phyloP scores from a whole-genome alignment of 2,329 filamentous ascomycete genomes.

The Scedosporium aurantiacum region DNA sequence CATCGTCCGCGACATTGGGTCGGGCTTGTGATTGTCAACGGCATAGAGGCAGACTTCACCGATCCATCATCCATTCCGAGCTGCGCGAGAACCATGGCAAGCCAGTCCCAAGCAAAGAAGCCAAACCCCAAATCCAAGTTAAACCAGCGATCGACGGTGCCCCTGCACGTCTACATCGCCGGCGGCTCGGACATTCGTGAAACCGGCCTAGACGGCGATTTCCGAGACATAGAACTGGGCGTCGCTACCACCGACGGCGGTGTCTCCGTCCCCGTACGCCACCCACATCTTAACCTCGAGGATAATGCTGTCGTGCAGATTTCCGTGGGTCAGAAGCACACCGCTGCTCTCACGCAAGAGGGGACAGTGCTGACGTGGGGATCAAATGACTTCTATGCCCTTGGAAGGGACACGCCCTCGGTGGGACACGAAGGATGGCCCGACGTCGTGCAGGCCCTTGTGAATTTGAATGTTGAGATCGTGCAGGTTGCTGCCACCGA shows the following conservation, averaged over 20 bases:
- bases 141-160: neutral
- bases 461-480: constrained; percentile 35
- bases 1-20: too few relatives aligned
- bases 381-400: constrained; percentile 54
- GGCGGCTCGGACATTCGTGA: neutral
- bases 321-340: constrained; percentile 54
- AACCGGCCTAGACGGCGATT: neutral
- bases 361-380: constrained; percentile 56
- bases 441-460: constrained; percentile 26
- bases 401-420: constrained; percentile 39
- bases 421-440: constrained; percentile 12
- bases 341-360: constrained; percentile 48
- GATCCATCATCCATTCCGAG: neutral
- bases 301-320: constrained; percentile 49
- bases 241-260: neutral
- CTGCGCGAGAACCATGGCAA: neutral
- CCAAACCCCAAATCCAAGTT: neutral
- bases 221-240: neutral
- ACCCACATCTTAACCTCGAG: constrained; percentile 40
- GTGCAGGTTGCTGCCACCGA: constrained; percentile 51
- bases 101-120: neutral
- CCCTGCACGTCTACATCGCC: neutral
- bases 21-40: too few relatives aligned
- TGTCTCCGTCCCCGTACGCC: constrained; percentile 24
- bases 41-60: neutral